These are phyloP conservation scores for Linnemannia hyalina DNA, from an alignment of 192 early-diverging fungal species.

Conservation along the genomic window DNA sequence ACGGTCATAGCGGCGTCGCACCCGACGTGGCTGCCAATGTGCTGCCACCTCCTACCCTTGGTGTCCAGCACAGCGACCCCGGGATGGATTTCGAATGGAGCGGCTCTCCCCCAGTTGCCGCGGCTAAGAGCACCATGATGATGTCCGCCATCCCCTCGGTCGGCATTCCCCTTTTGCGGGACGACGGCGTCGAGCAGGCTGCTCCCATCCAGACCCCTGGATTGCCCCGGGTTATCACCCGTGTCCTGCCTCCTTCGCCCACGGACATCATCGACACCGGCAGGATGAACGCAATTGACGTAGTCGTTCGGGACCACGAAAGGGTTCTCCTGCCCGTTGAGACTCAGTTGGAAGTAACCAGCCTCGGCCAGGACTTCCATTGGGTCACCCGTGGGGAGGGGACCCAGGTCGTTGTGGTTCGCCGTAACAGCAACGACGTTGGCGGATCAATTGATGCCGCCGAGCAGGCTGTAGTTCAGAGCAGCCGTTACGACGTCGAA, in stretches of 20 bases:
- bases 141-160: slow-evolving; percentile 7
- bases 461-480: slow-evolving; percentile 57
- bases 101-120: not conserved
- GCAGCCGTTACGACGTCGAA: slow-evolving; percentile 47
- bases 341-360: not conserved
- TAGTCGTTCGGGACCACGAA: slow-evolving; percentile 11
- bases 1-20: not conserved
- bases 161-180: not conserved
- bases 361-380: slow-evolving; percentile 4
- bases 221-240: not conserved
- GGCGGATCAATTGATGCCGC: slow-evolving; percentile 16
- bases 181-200: not conserved
- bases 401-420: slow-evolving; percentile 12
- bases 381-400: slow-evolving; percentile 4
- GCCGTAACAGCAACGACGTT: slow-evolving; percentile 13
- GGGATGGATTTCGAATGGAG: slow-evolving; percentile 26
- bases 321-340: slow-evolving; percentile 9
- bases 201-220: not conserved
- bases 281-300: slow-evolving; percentile 6
- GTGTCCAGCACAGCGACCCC: not conserved
- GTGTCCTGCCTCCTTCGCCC: not conserved
- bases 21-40: not conserved
- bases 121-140: not conserved
- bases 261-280: not conserved
- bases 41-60: slow-evolving; percentile 3